phyloP scores from a whole-genome alignment of 1,284 basidiomycete species.

The Heliocybe sulcata region DNA sequence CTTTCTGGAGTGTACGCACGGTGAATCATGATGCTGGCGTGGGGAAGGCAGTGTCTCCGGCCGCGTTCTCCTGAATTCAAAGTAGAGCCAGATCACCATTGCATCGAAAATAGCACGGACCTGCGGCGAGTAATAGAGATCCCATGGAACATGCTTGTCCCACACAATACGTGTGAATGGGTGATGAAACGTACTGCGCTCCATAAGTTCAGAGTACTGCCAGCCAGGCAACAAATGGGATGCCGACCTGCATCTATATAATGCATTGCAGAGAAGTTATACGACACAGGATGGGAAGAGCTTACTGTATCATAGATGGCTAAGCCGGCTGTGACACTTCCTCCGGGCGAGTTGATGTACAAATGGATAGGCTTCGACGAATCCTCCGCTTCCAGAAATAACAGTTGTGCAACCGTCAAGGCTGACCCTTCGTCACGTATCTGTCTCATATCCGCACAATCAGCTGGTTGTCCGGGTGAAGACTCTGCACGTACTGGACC shows the following conservation, averaged over 20 bases:
- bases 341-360: constrained; percentile 93
- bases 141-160: constrained; percentile 94
- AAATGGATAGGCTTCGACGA: constrained; percentile 87
- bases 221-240: constrained; percentile 10
- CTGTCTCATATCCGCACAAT: constrained; percentile 30
- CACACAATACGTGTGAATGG: constrained; percentile 92
- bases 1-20: constrained; percentile 27
- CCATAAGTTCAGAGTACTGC: constrained; percentile 2
- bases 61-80: constrained; percentile 60
- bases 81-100: constrained; percentile 4
- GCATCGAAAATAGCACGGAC: constrained; percentile 23
- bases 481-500: constrained; percentile 60
- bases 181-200: constrained; percentile 79
- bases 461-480: constrained; percentile 1
- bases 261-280: constrained; percentile 12
- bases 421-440: constrained; percentile 82
- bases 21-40: constrained; percentile 95
- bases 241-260: constrained; percentile 65
- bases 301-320: constrained; percentile 92
- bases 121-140: constrained; percentile 81
- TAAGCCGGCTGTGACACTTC: constrained; percentile 87
- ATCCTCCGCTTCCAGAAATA: constrained; percentile 93
- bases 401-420: constrained; percentile 80
- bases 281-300: not conserved
- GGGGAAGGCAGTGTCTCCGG: constrained; percentile 83